A percentile compares a stretch with the other conserved stretches of the same genome.
phyloP scores from a whole-genome alignment of 768 basidiomycete species.

The Podaxis sp. region DNA sequence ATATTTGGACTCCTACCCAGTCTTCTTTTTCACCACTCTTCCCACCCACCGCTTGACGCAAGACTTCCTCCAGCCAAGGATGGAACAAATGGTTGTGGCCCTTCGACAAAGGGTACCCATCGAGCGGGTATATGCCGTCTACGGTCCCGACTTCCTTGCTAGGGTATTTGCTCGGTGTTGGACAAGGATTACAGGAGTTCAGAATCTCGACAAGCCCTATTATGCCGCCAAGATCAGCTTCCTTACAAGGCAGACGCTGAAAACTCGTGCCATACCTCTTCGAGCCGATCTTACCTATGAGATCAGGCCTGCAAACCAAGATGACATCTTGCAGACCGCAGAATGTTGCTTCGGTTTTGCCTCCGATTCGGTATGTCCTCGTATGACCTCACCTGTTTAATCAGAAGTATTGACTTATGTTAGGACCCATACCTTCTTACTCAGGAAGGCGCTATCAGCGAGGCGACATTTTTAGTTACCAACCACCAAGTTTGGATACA shows the following conservation, averaged over 20 bases:
- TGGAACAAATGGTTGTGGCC: slow-evolving; percentile 40
- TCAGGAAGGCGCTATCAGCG: slow-evolving; percentile 38
- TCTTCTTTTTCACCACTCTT: slow-evolving; percentile 59
- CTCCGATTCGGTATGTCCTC: slow-evolving; percentile 48
- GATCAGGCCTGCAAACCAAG: slow-evolving; percentile 41
- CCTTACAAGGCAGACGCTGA: slow-evolving; percentile 48
- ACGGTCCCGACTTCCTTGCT: slow-evolving; percentile 51
- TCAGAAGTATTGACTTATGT: background rate
- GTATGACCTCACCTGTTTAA: background rate
- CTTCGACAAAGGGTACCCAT: slow-evolving; percentile 35
- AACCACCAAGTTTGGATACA: slow-evolving; percentile 61
- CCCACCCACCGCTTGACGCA: slow-evolving; percentile 36
- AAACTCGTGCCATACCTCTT: slow-evolving; percentile 19
- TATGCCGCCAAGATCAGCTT: slow-evolving; percentile 61
- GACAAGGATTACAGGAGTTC: slow-evolving; percentile 45
- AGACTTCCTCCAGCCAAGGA: slow-evolving; percentile 36
- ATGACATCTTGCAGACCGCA: slow-evolving; percentile 42
- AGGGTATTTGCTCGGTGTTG: slow-evolving; percentile 47
- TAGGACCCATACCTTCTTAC: slow-evolving; percentile 60
- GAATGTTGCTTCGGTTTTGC: slow-evolving; percentile 58
- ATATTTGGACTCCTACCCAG: slow-evolving; percentile 57
- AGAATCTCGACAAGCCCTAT: slow-evolving; percentile 41
- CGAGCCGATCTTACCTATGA: slow-evolving; percentile 28
- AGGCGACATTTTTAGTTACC: slow-evolving; percentile 51
- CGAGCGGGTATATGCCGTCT: slow-evolving; percentile 63